These are phyloP conservation scores for Magnolia kwangsiensis DNA, from an alignment of 164 flowering plant genomes.

Conservation along the genomic window DNA sequence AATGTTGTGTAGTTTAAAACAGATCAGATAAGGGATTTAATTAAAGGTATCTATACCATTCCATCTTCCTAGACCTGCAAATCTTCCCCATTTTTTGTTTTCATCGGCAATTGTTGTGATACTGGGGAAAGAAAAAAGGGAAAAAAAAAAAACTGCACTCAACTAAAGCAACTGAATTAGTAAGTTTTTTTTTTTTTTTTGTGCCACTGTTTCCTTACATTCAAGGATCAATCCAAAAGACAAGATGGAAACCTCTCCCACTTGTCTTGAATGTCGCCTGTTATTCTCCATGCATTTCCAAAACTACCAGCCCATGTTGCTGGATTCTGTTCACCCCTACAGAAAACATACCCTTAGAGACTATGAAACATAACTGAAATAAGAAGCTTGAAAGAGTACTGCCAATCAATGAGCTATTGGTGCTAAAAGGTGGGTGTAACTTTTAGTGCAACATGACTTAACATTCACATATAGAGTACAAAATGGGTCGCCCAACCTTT, in stretches of 20 bases:
- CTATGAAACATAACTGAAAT: background rate
- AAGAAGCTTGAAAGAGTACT: background rate
- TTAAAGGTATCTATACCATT: conserved; percentile 32
- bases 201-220: background rate
- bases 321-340: conserved; percentile 48
- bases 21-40: background rate
- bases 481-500: conserved; percentile 35
- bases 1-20: background rate
- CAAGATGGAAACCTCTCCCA: conserved; percentile 37
- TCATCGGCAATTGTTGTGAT: conserved; percentile 41
- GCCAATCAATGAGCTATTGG: background rate
- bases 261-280: conserved; percentile 45
- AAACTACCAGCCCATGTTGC: conserved; percentile 40
- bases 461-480: conserved; percentile 50
- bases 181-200: background rate
- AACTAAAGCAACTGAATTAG: background rate
- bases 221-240: background rate
- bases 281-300: conserved; percentile 54
- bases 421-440: background rate
- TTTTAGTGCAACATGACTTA: conserved; percentile 4
- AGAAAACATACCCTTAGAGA: background rate
- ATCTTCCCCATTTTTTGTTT: conserved; percentile 45
- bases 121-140: no score
- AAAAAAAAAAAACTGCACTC: background rate
- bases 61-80: conserved; percentile 55